Percentiles rank a stretch among this genome's conserved stretches.
Evolutionary conservation across 1,139 yeast genomes (phyloP).

Genomic region (Sugiyamaella xylanicola): DNA sequence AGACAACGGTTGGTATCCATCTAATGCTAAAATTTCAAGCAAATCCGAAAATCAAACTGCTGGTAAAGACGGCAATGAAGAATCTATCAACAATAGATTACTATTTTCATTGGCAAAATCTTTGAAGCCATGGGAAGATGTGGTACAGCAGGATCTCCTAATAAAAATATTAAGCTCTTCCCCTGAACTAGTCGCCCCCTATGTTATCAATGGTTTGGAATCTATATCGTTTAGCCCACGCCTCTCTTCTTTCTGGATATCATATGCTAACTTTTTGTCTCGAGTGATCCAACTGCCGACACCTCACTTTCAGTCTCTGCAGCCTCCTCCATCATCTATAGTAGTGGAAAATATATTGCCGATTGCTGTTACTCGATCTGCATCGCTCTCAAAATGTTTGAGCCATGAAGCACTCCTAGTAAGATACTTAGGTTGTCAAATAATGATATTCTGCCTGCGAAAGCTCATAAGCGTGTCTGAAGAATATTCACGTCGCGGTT

Average conservation of each 20-base stretch:
- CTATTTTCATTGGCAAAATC: constrained; percentile 62
- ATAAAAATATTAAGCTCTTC: constrained; percentile 53
- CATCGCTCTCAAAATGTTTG: constrained; percentile 59
- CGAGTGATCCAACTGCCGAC: constrained; percentile 58
- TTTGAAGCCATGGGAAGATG: constrained; percentile 82
- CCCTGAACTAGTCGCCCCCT: constrained; percentile 77
- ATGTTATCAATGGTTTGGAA: constrained; percentile 50
- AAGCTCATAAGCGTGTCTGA: constrained; percentile 51
- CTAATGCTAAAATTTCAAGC: constrained; percentile 37
- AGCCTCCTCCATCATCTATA: constrained; percentile 34
- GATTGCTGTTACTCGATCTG: constrained; percentile 57
- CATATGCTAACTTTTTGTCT: constrained; percentile 64
- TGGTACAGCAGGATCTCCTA: constrained; percentile 59
- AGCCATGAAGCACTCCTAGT: constrained; percentile 56
- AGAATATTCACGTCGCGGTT: constrained; percentile 47
- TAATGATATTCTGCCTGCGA: constrained; percentile 56
- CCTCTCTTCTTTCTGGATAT: constrained; percentile 78
- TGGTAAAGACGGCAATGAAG: constrained; percentile 9
- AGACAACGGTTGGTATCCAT: constrained; percentile 58
- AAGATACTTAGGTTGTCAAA: constrained; percentile 64
- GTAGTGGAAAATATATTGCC: constrained; percentile 66
- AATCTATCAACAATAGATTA: constrained; percentile 54
- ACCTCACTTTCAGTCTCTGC: constrained; percentile 43
- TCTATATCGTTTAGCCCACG: constrained; percentile 63
- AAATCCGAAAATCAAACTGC: constrained; percentile 43